Evolutionary conservation across 2,329 filamentous ascomycete genomes (phyloP).

Genomic region (Talaromyces pinophilus): DNA sequence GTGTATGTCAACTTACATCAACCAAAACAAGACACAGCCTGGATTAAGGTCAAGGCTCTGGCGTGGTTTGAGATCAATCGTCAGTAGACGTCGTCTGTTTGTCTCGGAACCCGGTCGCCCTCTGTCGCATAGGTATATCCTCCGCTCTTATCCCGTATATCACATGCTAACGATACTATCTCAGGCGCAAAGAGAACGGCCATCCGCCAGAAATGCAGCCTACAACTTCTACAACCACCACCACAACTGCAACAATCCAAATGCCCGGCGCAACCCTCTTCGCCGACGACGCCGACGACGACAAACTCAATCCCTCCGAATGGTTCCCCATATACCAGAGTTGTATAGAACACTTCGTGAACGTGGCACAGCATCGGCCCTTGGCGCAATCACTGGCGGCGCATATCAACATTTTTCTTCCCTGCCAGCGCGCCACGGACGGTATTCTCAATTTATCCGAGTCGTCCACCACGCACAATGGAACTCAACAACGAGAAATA

Average conservation of each 20-base stretch:
- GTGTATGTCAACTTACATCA: slow-evolving; percentile 24
- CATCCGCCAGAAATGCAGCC: background rate
- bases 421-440: slow-evolving; percentile 67
- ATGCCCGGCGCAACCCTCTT: background rate
- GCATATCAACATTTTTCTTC: slow-evolving; percentile 87
- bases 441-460: slow-evolving; percentile 42
- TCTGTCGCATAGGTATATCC: slow-evolving; percentile 17
- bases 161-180: background rate
- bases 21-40: slow-evolving; percentile 12
- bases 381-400: slow-evolving; percentile 83
- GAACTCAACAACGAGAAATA: slow-evolving; percentile 26
- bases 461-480: slow-evolving; percentile 26
- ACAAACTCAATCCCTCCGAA: slow-evolving; percentile 67
- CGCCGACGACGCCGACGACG: slow-evolving; percentile 37
- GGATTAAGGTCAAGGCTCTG: slow-evolving; percentile 22
- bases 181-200: background rate
- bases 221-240: background rate
- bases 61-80: slow-evolving; percentile 16
- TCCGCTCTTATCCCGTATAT: background rate
- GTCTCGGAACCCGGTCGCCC: slow-evolving; percentile 6
- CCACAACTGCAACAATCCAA: background rate
- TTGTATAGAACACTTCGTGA: slow-evolving; percentile 84
- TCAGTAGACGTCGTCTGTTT: slow-evolving; percentile 13
- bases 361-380: slow-evolving; percentile 77
- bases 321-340: slow-evolving; percentile 89